Conservation (phyloP, 2,329 filamentous ascomycete genomes). For the Ophiocordyceps camponoti-saundersi region DNA sequence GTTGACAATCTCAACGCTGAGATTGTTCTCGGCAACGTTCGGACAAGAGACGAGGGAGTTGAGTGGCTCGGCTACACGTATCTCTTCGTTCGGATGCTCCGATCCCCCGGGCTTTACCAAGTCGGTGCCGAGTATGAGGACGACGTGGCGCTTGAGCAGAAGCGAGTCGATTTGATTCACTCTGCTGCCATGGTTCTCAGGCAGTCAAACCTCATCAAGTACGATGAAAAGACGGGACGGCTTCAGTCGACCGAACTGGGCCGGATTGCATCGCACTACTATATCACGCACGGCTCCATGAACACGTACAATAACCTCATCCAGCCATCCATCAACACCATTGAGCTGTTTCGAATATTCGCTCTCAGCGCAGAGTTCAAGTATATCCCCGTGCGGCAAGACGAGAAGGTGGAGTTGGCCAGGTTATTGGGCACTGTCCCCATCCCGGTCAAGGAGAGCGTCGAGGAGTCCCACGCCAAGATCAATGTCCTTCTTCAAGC, state of each 20-base stretch:
- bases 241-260: slow-evolving; percentile 87
- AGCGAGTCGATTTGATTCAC: slow-evolving; percentile 92
- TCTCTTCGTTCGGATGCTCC: slow-evolving; percentile 91
- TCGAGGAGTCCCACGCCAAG: slow-evolving; percentile 92
- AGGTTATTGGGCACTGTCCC: slow-evolving; percentile 82
- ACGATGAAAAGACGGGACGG: slow-evolving; percentile 83
- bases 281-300: slow-evolving; percentile 94
- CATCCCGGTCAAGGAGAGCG: slow-evolving; percentile 92
- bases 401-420: slow-evolving; percentile 91
- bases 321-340: slow-evolving; percentile 79
- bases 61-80: slow-evolving; percentile 99
- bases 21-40: slow-evolving; percentile 83
- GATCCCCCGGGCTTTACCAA: slow-evolving; percentile 86
- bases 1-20: slow-evolving; percentile 96
- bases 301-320: slow-evolving; percentile 91
- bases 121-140: slow-evolving; percentile 92
- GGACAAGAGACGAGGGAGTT: slow-evolving; percentile 86
- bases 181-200: slow-evolving; percentile 79
- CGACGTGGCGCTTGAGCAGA: slow-evolving; percentile 82
- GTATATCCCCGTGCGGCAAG: slow-evolving; percentile 92
- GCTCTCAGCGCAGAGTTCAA: slow-evolving; percentile 96
- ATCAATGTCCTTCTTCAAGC: slow-evolving; percentile 96
- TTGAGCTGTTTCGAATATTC: slow-evolving; percentile 94
- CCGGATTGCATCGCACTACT: slow-evolving; percentile 93
- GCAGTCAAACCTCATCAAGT: slow-evolving; percentile 79